Percentiles rank a stretch among this genome's conserved stretches.
Evolutionary conservation across 371 early-diverging fungal species (phyloP).

Genomic region (Smittium culicis): DNA sequence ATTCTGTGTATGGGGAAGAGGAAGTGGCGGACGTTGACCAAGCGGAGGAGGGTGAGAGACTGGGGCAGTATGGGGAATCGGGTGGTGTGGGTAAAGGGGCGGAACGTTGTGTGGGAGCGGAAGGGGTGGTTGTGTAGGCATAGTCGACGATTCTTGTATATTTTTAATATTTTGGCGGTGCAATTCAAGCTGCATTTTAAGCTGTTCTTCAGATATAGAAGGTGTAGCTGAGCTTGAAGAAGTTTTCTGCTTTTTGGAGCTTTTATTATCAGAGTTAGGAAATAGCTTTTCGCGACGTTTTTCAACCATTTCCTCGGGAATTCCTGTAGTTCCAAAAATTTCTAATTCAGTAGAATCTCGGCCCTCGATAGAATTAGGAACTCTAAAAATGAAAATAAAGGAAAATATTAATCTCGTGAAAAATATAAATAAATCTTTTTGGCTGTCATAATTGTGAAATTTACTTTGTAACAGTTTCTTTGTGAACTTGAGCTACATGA

Average conservation of each 20-base stretch:
- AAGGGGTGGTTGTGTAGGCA: slow-evolving; percentile 11
- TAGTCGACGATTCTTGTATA: slow-evolving; percentile 5
- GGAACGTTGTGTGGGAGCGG: slow-evolving; percentile 6
- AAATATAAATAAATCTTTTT: slow-evolving; percentile 4
- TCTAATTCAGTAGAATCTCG: slow-evolving; percentile 74
- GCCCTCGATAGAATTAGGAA: slow-evolving; percentile 75
- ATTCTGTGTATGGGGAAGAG: slow-evolving; percentile 6
- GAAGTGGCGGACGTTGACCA: neutral
- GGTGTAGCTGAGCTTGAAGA: neutral
- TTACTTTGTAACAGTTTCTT: slow-evolving; percentile 56
- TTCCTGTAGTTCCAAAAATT: slow-evolving; percentile 90
- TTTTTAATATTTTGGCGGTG: slow-evolving; percentile 9
- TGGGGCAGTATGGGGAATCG: slow-evolving; percentile 7
- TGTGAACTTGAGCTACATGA: slow-evolving; percentile 86
- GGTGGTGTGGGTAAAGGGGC: slow-evolving; percentile 10
- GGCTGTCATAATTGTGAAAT: slow-evolving; percentile 18
- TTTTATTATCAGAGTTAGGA: slow-evolving; percentile 15
- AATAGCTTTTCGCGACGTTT: slow-evolving; percentile 42
- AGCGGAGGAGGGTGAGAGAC: slow-evolving; percentile 1
- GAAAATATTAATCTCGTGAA: neutral
- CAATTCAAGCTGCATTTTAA: slow-evolving; percentile 22
- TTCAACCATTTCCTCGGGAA: slow-evolving; percentile 66
- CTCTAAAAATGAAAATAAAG: slow-evolving; percentile 42
- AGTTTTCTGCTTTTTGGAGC: slow-evolving; percentile 9
- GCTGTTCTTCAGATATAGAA: slow-evolving; percentile 13